Evolutionary conservation across 805 yeast species (phyloP), one percentile per base, ranked within the genome.

Genomic region (Pichia eremophila): DNA sequence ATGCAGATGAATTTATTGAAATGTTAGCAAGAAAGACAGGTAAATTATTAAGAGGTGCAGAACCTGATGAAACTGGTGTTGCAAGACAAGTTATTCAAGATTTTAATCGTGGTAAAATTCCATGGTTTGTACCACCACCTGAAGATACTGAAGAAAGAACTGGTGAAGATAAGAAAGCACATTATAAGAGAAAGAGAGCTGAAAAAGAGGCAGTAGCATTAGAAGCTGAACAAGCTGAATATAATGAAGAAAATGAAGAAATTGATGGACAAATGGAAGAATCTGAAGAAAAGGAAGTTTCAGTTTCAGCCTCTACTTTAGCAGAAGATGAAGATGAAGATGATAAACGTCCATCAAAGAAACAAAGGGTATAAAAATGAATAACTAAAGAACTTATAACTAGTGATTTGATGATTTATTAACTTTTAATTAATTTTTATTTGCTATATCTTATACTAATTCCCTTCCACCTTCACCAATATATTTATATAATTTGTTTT

Each of bases 71-170:
- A 67, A 73, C 83, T 54, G 95, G 96, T 58, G 88, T 91, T 48
- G 81, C 98, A 38, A 91, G 89, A 66, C 83, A 83, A 60, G 83
- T 91, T 31, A 76, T 91, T 64, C 88, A 88, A 57, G 99, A 91
- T 65, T 91, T 91, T 74, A 91, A 89, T 68, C 78, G 99, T 67
- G 99, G 99, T 52, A 87, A 88, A 61, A 91, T 91, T 47, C 99
- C 99, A 25, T 91, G 99, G 99, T 91, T 91, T 64, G 87, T 87
- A 32, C 81, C 93, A 28, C 99, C 99, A 29, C 97, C 98, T 39
- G 77, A 81, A 55, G 85, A 79, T 52, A 75, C 69, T 27, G 81
- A 75, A 46, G 77, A 65, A 25, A 72, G 76, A 63, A 71, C 72
- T 29, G 85, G 81, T 40, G 81, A 69, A 49, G 83, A 74, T 58